Percentiles rank a stretch among this genome's conserved stretches.
Conservation (phyloP, 164 flowering plant species). For the Berberis vulgaris region DNA sequence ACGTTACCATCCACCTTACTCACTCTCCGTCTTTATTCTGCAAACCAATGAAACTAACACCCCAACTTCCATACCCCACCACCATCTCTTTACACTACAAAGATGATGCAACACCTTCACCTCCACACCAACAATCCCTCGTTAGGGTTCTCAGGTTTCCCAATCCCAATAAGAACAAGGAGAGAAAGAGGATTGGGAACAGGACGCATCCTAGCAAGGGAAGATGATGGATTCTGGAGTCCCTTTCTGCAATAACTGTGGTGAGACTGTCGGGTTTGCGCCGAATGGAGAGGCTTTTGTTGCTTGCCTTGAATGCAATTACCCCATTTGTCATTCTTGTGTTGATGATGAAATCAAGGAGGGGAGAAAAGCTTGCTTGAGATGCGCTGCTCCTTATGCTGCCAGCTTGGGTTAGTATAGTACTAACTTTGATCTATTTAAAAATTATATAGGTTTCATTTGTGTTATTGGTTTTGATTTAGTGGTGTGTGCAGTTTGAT, state of each 20-base stretch:
- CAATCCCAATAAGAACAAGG: not conserved
- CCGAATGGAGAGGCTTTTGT: slow-evolving; percentile 63
- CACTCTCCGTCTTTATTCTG: not conserved
- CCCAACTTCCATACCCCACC: slow-evolving; percentile 44
- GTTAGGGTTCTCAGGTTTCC: not conserved
- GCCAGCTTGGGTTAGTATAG: slow-evolving; percentile 16
- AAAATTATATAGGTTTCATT: not conserved
- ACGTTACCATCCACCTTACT: slow-evolving; percentile 42
- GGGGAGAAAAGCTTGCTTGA: slow-evolving; percentile 61
- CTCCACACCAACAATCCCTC: slow-evolving; percentile 1
- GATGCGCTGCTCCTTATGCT: slow-evolving; percentile 54
- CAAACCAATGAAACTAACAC: slow-evolving; percentile 38
- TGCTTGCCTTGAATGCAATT: slow-evolving; percentile 81
- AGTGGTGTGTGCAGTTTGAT: not conserved
- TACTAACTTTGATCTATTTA: not conserved
- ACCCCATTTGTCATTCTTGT: slow-evolving; percentile 64
- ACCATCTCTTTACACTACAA: slow-evolving; percentile 19
- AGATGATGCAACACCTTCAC: slow-evolving; percentile 13
- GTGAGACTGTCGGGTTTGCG: slow-evolving; percentile 51
- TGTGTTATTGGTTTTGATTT: too few relatives aligned
- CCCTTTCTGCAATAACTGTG: slow-evolving; percentile 71
- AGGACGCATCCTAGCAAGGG: not conserved
- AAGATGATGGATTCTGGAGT: slow-evolving; percentile 70
- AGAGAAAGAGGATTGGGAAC: not conserved
- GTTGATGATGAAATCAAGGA: slow-evolving; percentile 60